Conservation (phyloP, 192 early-diverging fungal species). For the Coemansia sp. region DNA sequence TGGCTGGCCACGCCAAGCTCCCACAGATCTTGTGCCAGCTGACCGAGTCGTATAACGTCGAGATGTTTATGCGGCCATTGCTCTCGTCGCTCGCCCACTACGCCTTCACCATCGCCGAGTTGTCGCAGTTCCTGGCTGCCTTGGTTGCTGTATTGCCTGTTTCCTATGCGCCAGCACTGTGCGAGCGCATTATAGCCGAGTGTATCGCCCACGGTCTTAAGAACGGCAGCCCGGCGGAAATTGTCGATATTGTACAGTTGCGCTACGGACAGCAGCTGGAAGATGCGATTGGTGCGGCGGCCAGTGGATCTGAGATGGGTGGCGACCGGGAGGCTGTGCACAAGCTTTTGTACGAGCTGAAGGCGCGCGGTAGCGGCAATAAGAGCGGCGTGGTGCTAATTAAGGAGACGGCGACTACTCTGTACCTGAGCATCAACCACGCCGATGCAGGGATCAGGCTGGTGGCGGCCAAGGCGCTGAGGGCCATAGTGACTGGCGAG, state of each 20-base stretch:
- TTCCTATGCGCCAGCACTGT: constrained; percentile 9
- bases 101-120: constrained; percentile 4
- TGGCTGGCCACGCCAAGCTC: constrained; percentile 13
- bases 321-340: constrained; percentile 14
- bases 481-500: constrained; percentile 54
- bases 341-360: constrained; percentile 33
- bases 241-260: constrained; percentile 27
- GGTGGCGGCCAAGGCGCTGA: constrained; percentile 66
- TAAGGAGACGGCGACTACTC: constrained; percentile 69
- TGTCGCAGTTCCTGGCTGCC: constrained; percentile 10
- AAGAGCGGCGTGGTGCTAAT: constrained; percentile 50
- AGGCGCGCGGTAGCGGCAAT: constrained; percentile 12
- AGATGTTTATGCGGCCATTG: constrained; percentile 21
- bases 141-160: constrained; percentile 20
- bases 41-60: constrained; percentile 20
- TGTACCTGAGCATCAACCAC: constrained; percentile 80
- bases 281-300: constrained; percentile 26
- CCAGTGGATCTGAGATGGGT: constrained; percentile 1
- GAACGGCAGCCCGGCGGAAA: background rate
- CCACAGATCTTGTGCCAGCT: constrained; percentile 12
- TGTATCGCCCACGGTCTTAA: constrained; percentile 3
- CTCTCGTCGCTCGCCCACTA: constrained; percentile 21
- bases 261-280: constrained; percentile 35
- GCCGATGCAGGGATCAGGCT: constrained; percentile 67
- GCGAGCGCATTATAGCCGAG: constrained; percentile 24